Percentiles rank a stretch among this genome's conserved stretches.
Evolutionary conservation across 2,329 filamentous ascomycete species (phyloP).

Genomic region (Xylaria digitata): DNA sequence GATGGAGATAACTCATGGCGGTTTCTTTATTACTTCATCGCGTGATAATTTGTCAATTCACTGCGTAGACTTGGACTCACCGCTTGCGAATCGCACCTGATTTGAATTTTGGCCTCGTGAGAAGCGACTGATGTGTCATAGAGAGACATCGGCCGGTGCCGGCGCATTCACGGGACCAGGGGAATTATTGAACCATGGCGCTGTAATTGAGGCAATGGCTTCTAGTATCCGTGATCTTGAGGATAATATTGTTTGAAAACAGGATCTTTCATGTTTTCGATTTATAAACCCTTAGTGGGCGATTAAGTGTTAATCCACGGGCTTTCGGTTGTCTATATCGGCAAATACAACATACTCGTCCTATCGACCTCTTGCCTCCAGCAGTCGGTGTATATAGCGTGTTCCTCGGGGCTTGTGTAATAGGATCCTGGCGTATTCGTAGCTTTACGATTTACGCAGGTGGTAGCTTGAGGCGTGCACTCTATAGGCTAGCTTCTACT

Average conservation of each 20-base stretch:
- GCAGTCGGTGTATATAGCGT: not conserved
- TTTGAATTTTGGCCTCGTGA: too few relatives aligned
- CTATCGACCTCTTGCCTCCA: not conserved
- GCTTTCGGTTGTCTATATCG: slow-evolving; percentile 10
- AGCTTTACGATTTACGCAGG: not conserved
- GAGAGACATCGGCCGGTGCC: slow-evolving; percentile 44
- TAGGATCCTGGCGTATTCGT: not conserved
- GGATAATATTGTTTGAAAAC: slow-evolving; percentile 48
- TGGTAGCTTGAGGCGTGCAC: not conserved
- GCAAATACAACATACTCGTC: not conserved
- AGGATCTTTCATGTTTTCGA: slow-evolving; percentile 44
- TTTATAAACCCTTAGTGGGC: too few relatives aligned
- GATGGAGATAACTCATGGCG: not conserved
- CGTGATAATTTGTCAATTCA: slow-evolving; percentile 38
- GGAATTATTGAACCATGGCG: slow-evolving; percentile 51
- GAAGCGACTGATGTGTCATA: too few relatives aligned
- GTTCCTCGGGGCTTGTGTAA: not conserved
- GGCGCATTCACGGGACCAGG: slow-evolving; percentile 50
- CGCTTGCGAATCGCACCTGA: too few relatives aligned
- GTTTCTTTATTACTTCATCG: slow-evolving; percentile 24
- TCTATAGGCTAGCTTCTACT: not conserved
- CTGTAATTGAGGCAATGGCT: slow-evolving; percentile 47
- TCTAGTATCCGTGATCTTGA: too few relatives aligned
- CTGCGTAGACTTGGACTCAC: slow-evolving; percentile 48
- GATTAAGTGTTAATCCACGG: slow-evolving; percentile 4